These are phyloP conservation scores for Monilinia fructigena DNA, from an alignment of 2,329 filamentous ascomycete genomes.

Conservation along the genomic window DNA sequence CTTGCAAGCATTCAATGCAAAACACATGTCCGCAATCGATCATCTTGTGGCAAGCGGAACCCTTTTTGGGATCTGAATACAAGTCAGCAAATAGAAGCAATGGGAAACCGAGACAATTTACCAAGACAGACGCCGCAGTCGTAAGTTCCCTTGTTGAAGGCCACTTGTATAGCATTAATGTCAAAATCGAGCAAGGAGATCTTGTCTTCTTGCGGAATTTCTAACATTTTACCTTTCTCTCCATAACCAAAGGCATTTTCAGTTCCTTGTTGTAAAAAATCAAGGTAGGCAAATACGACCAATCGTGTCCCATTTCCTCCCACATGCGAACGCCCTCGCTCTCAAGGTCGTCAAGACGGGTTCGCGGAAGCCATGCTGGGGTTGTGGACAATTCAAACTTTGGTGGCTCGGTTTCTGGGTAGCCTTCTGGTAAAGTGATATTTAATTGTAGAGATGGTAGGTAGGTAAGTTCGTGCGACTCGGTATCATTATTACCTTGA, in stretches of 20 bases:
- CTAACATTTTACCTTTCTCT: constrained; percentile 48
- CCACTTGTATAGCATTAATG: constrained; percentile 66
- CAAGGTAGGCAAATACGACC: constrained; percentile 62
- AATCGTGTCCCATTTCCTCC: constrained; percentile 60
- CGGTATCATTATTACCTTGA: constrained; percentile 28
- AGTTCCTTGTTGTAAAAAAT: constrained; percentile 58
- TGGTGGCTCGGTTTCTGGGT: constrained; percentile 56
- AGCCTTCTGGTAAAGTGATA: constrained; percentile 56
- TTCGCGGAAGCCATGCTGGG: constrained; percentile 56
- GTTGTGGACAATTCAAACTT: constrained; percentile 51
- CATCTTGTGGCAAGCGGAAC: constrained; percentile 75
- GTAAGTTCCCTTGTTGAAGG: constrained; percentile 82
- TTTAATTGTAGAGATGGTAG: constrained; percentile 57
- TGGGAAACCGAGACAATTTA: constrained; percentile 39
- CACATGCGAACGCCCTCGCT: constrained; percentile 54
- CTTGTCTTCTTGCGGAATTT: constrained; percentile 58
- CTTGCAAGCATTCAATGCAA: constrained; percentile 80
- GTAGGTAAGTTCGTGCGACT: constrained; percentile 43
- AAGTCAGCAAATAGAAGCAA: constrained; percentile 24
- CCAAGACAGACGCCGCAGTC: constrained; percentile 81
- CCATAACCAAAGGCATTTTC: constrained; percentile 61
- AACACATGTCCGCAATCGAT: constrained; percentile 87
- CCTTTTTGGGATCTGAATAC: constrained; percentile 78
- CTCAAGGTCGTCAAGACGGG: constrained; percentile 51
- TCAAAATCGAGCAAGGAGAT: constrained; percentile 77